Evolutionary conservation across 148 eudicot species (phyloP), one percentile per base, ranked within the genome.

Genomic region (Arbutus unedo): DNA sequence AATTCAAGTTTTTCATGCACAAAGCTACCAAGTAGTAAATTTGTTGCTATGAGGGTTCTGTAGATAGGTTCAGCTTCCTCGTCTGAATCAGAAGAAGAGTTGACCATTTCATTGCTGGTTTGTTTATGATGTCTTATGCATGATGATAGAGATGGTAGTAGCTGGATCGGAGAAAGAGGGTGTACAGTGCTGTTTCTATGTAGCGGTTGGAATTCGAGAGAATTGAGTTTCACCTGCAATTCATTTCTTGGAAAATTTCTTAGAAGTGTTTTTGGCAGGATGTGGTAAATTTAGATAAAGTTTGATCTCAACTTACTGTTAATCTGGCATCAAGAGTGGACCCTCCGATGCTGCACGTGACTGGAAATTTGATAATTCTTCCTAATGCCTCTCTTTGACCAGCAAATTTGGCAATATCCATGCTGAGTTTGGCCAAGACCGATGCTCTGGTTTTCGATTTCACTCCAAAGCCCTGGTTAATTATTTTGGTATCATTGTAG

Each of bases 161-260:
- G 79, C 54, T 74, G 67, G 41, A 78, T 84, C 47, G 86, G 83
- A 41, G 80, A 84, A 60, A 64, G 19, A 60, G 86, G 86, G 56
- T 74, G 83, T 51, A 84, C 78, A 41, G 16, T 50, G 79, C 82
- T 64, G 55, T 60, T 75, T 18, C 48, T 43, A 7, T 75, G 14
- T 41, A 45, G 45, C 16, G 79, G 31, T 38, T 80, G 79, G 45
- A 75, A 57, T 75, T 75, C 75, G 4, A 67, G 21, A 43, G 68
- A 80, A 14, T 57, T 16, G 41, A 84, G 80, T 84, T 84, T 84
- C 23, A 84, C 86, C 86, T 84, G 80, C 59, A 79, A n/a, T 73
- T 79, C 50, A 45, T 21, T 78, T 50, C 23, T 75, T 76, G 21
- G 8, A 56, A 73, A 41, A 70, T 44, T 43, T 15, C 38, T 31